A percentile compares a stretch with the other conserved stretches of the same genome.
Conservation (phyloP, 2,329 filamentous ascomycete genomes). For the Scedosporium apiospermum region DNA sequence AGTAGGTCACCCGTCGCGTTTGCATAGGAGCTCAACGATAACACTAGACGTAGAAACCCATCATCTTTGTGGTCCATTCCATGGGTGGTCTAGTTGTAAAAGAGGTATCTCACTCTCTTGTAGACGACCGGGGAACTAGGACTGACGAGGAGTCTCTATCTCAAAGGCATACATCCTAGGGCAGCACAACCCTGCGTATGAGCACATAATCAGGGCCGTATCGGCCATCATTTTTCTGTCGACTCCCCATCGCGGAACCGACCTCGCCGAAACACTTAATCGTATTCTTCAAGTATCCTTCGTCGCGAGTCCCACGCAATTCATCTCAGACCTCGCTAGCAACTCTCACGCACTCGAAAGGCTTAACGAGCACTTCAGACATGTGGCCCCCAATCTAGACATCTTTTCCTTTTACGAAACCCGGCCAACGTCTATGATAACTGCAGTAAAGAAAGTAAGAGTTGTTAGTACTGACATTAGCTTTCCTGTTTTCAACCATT, state of each 20-base stretch:
- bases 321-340: constrained; percentile 15
- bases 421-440: background rate
- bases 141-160: too few relatives aligned
- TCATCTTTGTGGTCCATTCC: constrained; percentile 18
- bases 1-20: background rate
- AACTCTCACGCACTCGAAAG: constrained; percentile 14
- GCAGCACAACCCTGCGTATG: constrained; percentile 6
- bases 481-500: too few relatives aligned
- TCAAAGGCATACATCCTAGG: constrained; percentile 17
- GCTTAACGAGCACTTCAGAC: constrained; percentile 24
- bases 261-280: constrained; percentile 17
- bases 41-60: constrained; percentile 10
- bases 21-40: too few relatives aligned
- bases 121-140: too few relatives aligned
- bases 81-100: constrained; percentile 24
- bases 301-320: constrained; percentile 10
- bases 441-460: constrained; percentile 10
- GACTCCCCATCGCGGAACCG: constrained; percentile 23
- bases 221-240: constrained; percentile 23
- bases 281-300: constrained; percentile 16
- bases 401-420: constrained; percentile 27
- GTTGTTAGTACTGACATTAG: constrained; percentile 12
- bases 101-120: too few relatives aligned
- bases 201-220: constrained; percentile 12
- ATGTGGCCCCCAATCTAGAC: constrained; percentile 13